These are phyloP conservation scores for Boletellus deceptivus DNA, from an alignment of 1,284 basidiomycete genomes.

Conservation along the genomic window DNA sequence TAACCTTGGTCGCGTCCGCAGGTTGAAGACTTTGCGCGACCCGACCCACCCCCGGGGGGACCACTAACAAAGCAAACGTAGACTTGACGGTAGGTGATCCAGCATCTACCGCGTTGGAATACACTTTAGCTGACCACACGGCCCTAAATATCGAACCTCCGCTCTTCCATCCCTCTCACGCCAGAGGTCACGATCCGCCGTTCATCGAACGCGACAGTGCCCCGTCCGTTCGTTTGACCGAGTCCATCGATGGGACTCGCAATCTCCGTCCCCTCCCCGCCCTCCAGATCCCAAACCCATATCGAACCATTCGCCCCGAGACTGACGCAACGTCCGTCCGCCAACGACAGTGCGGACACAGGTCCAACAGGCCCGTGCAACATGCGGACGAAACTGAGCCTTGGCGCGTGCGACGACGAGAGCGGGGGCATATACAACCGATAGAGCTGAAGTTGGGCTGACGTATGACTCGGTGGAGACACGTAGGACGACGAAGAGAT, in stretches of 20 bases:
- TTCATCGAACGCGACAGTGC: conserved; percentile 70
- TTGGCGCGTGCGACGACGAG: conserved; percentile 47
- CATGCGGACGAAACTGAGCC: conserved; percentile 68
- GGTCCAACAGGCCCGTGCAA: conserved; percentile 66
- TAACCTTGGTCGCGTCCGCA: not conserved
- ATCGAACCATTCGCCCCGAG: conserved; percentile 66
- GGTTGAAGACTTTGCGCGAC: no score
- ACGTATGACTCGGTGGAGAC: conserved; percentile 43
- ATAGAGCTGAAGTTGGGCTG: conserved; percentile 66
- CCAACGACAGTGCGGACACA: conserved; percentile 63
- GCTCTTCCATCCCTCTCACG: conserved; percentile 51
- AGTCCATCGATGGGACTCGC: conserved; percentile 27
- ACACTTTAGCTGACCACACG: not conserved
- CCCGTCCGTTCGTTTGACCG: conserved; percentile 28
- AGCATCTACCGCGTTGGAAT: no score
- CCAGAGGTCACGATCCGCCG: conserved; percentile 62
- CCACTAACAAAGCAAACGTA: no score
- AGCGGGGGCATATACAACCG: conserved; percentile 61
- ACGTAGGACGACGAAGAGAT: conserved; percentile 28
- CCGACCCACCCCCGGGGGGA: no score
- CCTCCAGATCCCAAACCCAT: conserved; percentile 83
- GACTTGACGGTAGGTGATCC: no score
- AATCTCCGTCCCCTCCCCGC: conserved; percentile 61
- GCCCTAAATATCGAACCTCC: conserved; percentile 65
- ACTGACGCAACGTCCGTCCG: conserved; percentile 78